Evolutionary conservation across 164 flowering plant genomes (phyloP).

Genomic region (Aristolochia contorta): DNA sequence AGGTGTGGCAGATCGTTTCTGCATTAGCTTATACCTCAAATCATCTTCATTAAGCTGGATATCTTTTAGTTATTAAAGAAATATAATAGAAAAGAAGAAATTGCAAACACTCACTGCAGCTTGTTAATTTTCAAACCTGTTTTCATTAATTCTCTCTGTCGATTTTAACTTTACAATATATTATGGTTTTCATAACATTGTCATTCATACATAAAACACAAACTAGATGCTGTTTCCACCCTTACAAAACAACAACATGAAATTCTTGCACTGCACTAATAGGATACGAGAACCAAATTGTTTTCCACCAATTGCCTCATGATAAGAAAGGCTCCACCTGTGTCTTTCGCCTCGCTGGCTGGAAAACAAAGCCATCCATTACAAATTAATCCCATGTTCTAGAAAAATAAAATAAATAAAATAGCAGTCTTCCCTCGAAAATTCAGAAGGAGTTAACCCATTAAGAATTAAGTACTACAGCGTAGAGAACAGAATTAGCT

Average conservation of each 20-base stretch:
- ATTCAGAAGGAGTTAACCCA: too few relatives aligned
- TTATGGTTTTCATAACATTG: too few relatives aligned
- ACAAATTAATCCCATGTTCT: not conserved
- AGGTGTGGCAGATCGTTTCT: conserved; percentile 34
- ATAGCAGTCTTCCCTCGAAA: not conserved
- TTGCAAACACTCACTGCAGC: too few relatives aligned
- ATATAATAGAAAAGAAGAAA: conserved; percentile 18
- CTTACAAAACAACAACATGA: too few relatives aligned
- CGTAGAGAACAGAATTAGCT: too few relatives aligned
- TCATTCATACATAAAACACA: too few relatives aligned
- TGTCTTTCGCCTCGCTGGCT: conserved; percentile 37
- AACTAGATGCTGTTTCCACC: too few relatives aligned
- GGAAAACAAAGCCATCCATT: conserved; percentile 13
- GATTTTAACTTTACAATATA: too few relatives aligned
- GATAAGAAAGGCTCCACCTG: conserved; percentile 11
- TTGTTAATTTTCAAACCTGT: too few relatives aligned
- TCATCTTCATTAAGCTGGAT: conserved; percentile 36
- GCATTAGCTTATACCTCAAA: conserved; percentile 65
- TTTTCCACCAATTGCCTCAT: conserved; percentile 32
- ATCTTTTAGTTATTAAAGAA: conserved; percentile 29
- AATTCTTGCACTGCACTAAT: conserved; percentile 2
- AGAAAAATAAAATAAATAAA: not conserved
- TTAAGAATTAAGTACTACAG: too few relatives aligned
- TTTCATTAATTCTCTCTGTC: too few relatives aligned
- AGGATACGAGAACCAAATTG: conserved; percentile 8